A percentile compares a stretch with the other conserved stretches of the same genome.
These are phyloP conservation scores for Aspergillus viridinutans DNA, from an alignment of 2,329 filamentous ascomycete genomes.

Conservation along the genomic window DNA sequence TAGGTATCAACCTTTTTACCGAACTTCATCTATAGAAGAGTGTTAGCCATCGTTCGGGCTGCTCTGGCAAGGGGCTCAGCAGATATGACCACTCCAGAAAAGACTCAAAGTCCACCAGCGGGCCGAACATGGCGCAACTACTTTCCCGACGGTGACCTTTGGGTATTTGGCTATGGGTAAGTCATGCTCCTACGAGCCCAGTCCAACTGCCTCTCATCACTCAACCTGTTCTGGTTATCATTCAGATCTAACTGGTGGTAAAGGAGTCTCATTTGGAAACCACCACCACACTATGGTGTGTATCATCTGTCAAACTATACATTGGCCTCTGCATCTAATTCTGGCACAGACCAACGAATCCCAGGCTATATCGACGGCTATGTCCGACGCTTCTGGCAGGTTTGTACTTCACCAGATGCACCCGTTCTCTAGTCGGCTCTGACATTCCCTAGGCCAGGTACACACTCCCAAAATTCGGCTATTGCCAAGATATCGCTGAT, in stretches of 20 bases:
- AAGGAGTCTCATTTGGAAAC: constrained; percentile 97
- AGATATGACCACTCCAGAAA: constrained; percentile 16
- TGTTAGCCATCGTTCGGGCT: background rate
- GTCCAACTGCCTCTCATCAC: too few relatives aligned
- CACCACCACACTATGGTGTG: constrained; percentile 89
- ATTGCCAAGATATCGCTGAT: constrained; percentile 3
- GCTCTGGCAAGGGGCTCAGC: background rate
- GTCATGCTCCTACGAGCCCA: constrained; percentile 21
- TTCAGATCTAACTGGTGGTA: too few relatives aligned
- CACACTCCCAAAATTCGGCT: background rate
- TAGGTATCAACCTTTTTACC: background rate
- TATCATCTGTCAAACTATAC: background rate
- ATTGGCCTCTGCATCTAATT: background rate
- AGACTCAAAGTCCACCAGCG: constrained; percentile 21
- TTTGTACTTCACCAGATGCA: constrained; percentile 44
- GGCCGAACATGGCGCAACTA: constrained; percentile 41
- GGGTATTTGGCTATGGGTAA: constrained; percentile 96
- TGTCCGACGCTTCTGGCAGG: constrained; percentile 97
- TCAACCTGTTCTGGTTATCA: too few relatives aligned
- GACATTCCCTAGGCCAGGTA: constrained; percentile 29
- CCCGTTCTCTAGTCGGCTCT: background rate
- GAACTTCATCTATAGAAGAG: background rate
- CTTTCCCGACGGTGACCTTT: constrained; percentile 64
- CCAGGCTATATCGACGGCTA: constrained; percentile 92
- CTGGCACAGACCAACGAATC: constrained; percentile 67